phyloP scores from a whole-genome alignment of 495 filamentous ascomycete species.

The Chaetomium cochliodes region DNA sequence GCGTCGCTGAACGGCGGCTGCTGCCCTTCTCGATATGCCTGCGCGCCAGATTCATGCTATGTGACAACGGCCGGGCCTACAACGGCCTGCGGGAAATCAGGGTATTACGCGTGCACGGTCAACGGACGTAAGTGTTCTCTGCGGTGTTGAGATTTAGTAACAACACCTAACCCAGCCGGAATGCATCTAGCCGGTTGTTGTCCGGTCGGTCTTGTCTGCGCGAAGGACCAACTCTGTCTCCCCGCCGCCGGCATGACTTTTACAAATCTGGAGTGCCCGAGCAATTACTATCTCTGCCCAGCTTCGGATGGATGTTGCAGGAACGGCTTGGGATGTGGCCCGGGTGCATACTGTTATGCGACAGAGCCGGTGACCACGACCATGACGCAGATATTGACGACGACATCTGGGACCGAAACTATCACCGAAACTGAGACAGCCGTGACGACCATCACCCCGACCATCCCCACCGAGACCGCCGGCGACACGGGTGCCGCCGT shows the following conservation, averaged over 20 bases:
- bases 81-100: constrained; percentile 36
- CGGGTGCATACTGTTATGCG: constrained; percentile 37
- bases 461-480: constrained; percentile 25
- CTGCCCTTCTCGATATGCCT: constrained; percentile 44
- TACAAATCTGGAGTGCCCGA: constrained; percentile 32
- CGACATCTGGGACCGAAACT: constrained; percentile 33
- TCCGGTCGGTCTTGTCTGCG: constrained; percentile 41
- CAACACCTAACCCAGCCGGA: not conserved
- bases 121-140: constrained; percentile 27
- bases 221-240: constrained; percentile 26
- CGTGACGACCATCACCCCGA: constrained; percentile 32
- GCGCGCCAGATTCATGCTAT: constrained; percentile 45
- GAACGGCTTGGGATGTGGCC: constrained; percentile 41
- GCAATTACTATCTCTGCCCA: constrained; percentile 41
- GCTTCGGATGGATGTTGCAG: constrained; percentile 43
- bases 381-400: constrained; percentile 37
- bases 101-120: constrained; percentile 37
- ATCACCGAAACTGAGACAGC: constrained; percentile 35
- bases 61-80: constrained; percentile 43
- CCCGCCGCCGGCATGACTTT: constrained; percentile 33
- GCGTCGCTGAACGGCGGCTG: constrained; percentile 42
- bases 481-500: constrained; percentile 23
- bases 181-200: constrained; percentile 35
- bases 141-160: no score
- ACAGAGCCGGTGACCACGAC: constrained; percentile 36